These are phyloP conservation scores for Kodamaea alishanica DNA, from an alignment of 1,139 yeast genomes.

Conservation along the genomic window DNA sequence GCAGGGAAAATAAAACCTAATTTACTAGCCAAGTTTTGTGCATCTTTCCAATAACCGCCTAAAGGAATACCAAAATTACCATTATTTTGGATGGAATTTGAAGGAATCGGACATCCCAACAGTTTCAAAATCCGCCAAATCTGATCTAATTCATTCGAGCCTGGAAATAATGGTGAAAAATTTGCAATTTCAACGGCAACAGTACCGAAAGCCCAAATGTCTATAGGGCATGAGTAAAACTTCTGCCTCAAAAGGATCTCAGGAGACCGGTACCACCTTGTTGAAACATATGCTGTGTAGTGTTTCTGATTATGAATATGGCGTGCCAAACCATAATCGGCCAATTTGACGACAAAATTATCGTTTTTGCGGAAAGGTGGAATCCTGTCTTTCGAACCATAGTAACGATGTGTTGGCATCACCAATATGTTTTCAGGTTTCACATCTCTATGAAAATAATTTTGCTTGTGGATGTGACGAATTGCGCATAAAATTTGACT, in stretches of 20 bases:
- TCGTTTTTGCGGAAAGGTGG: constrained; percentile 41
- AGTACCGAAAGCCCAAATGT: constrained; percentile 92
- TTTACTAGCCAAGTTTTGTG: constrained; percentile 44
- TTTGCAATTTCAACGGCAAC: constrained; percentile 80
- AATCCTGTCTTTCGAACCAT: constrained; percentile 38
- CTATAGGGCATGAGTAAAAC: constrained; percentile 71
- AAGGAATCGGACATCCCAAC: constrained; percentile 61
- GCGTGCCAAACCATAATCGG: constrained; percentile 90
- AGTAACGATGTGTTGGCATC: constrained; percentile 52
- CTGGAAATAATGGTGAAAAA: constrained; percentile 80
- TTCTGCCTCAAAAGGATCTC: constrained; percentile 74
- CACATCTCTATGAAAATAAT: constrained; percentile 84
- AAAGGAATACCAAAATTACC: constrained; percentile 36
- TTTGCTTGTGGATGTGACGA: constrained; percentile 71
- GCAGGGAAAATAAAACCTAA: constrained; percentile 55
- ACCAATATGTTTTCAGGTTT: constrained; percentile 76
- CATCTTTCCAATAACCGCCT: constrained; percentile 71
- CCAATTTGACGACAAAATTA: constrained; percentile 69
- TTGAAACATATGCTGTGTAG: constrained; percentile 81
- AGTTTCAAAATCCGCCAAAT: constrained; percentile 59
- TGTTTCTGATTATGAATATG: constrained; percentile 50
- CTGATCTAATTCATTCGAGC: constrained; percentile 74
- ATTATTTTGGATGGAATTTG: constrained; percentile 7
- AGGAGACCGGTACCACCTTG: constrained; percentile 96
- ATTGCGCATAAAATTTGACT: constrained; percentile 73